Percentiles rank a stretch among this genome's conserved stretches.
Evolutionary conservation across 106 monocot genomes (phyloP).

Genomic region (Apostasia shenzhenica): DNA sequence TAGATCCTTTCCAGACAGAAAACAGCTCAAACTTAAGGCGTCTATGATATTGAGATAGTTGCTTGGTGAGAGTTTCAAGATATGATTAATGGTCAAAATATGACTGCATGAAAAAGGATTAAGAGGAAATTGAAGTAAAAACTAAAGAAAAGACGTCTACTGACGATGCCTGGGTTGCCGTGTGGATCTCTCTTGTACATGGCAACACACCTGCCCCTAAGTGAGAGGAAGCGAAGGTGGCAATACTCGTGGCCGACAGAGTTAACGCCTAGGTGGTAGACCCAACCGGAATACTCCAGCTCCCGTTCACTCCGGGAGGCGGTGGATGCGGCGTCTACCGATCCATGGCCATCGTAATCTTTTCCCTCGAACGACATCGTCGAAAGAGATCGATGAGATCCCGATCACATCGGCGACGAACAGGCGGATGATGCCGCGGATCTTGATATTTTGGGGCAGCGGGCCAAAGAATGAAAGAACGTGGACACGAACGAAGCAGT

Average conservation of each 20-base stretch:
- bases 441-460: too few species aligned
- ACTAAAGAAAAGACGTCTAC: conserved; percentile 9
- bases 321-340: conserved; percentile 18
- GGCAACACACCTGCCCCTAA: conserved; percentile 51
- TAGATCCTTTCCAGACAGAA: too few species aligned
- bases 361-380: conserved; percentile 1
- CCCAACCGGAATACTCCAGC: conserved; percentile 66
- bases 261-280: conserved; percentile 88
- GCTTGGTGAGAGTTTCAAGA: too few species aligned
- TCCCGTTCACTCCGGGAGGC: conserved; percentile 21
- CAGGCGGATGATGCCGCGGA: too few species aligned
- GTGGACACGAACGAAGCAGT: too few species aligned
- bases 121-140: neutral
- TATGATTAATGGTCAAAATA: too few species aligned
- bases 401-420: too few species aligned
- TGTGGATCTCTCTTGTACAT: conserved; percentile 94
- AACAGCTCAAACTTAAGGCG: too few species aligned
- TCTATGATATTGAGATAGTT: too few species aligned
- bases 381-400: neutral
- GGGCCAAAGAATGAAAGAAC: too few species aligned
- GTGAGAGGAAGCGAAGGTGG: conserved; percentile 75
- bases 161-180: conserved; percentile 43
- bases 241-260: conserved; percentile 84
- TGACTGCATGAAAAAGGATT: neutral
- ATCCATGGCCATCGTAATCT: neutral